Base-by-base conservation (phyloP, 495 filamentous ascomycete species). In the Tuber microsphaerosporum region DNA sequence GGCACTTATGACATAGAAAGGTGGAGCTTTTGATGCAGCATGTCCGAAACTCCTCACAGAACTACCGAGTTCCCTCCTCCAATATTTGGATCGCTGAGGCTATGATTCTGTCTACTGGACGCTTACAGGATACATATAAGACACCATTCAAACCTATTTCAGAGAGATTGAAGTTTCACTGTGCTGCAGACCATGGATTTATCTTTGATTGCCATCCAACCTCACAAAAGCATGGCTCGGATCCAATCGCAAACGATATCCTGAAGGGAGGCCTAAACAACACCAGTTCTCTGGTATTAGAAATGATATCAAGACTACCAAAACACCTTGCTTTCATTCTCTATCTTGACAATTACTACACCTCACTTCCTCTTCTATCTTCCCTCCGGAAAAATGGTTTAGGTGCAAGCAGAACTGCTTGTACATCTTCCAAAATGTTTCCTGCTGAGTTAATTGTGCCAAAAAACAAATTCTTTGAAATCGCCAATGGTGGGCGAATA, bases 281-380 rank as follows among this genome's bases (percentile, higher is more conserved):
- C 20, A 74, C 73, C 9, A 70, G 61, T 31, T 70, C 37, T 26
- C 2, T 48, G 34, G n/a, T 70, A 22, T 44, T 70, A 44, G 73
- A 70, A 34, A 74, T 74, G 73, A 74, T 42, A 0, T 74, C 61
- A 70, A 2, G 12, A 31, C 41, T 70, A 16, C 37, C 56, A 1
- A 44, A 70, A 2, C 34, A 74, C 48, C 56, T 43, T 7, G 68
- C 20, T 46, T 68, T 42, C 46, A 39, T 43, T 65, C 26, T 80
- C 10, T 75, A 46, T 71, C 19, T 79, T 1, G 75, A 75, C 61
- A 80, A 78, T 31, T 70, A 45, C 31, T 74, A 75, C 17, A 45
- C 61, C 17, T 73, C 48, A 43, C 10, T 75, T 34, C 75, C 70
- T 2, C 20, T 80, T 22, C 42, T 80, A n/a, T 37, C 42, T 14